phyloP scores from a whole-genome alignment of 2,329 filamentous ascomycete genomes.

The Venturia oleaginea region DNA sequence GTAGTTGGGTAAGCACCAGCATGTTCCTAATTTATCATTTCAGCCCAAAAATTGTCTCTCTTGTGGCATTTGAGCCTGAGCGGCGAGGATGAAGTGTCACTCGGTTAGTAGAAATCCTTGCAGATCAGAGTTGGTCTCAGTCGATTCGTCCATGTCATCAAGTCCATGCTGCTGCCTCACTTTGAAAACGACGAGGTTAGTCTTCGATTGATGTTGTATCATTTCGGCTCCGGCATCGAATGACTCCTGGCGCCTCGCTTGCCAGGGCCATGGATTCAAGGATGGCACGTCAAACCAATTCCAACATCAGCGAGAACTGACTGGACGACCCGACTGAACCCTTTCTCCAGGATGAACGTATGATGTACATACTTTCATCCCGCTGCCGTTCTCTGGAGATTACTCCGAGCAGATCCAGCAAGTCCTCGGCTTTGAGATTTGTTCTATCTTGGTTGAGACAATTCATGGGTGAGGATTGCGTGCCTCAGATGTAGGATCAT shows the following conservation, averaged over 20 bases:
- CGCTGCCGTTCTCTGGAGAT: not conserved
- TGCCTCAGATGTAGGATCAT: not conserved
- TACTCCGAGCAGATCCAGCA: not conserved
- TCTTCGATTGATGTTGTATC: not conserved
- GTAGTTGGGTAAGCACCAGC: slow-evolving; percentile 66
- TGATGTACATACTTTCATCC: not conserved
- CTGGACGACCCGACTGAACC: not conserved
- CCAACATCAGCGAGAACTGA: not conserved
- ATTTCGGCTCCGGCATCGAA: not conserved
- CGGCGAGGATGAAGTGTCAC: not conserved
- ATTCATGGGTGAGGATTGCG: not conserved
- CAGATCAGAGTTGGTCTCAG: not conserved
- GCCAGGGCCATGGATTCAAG: not conserved
- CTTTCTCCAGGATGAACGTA: not conserved
- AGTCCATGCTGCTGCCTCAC: not conserved
- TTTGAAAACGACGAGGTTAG: not conserved
- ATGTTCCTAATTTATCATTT: not conserved
- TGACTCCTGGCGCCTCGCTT: not conserved
- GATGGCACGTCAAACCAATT: not conserved
- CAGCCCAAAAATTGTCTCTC: not conserved
- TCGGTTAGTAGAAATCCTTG: not conserved
- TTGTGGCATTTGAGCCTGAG: too few species aligned
- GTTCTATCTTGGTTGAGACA: not conserved
- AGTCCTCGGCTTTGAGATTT: not conserved
- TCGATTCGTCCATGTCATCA: not conserved